These are phyloP conservation scores for Tilletia indica DNA, from an alignment of 1,284 basidiomycete genomes.

Conservation along the genomic window DNA sequence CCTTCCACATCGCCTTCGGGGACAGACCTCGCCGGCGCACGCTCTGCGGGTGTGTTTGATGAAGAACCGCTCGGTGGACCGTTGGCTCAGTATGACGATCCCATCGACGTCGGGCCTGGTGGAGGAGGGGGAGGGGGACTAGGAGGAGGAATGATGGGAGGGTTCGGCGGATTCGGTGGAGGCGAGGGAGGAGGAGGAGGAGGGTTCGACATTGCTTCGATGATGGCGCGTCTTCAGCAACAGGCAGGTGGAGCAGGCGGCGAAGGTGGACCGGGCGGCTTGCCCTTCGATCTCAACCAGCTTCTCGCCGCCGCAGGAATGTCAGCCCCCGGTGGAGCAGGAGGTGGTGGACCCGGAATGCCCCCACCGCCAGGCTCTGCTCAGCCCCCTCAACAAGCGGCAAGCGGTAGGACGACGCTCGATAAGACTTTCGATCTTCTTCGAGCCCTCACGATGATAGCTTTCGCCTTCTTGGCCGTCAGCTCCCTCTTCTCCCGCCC, in stretches of 20 bases:
- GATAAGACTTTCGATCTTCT: conserved; percentile 18
- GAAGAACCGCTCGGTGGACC: neutral
- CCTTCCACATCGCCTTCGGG: conserved; percentile 26
- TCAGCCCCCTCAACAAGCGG: neutral
- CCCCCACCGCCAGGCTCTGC: neutral
- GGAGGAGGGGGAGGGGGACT: neutral
- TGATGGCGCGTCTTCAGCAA: conserved; percentile 12
- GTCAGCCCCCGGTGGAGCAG: neutral
- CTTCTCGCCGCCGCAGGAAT: conserved; percentile 10
- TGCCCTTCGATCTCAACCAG: conserved; percentile 17
- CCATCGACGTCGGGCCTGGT: neutral
- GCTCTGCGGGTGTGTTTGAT: neutral
- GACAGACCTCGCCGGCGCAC: neutral
- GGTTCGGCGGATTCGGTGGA: neutral
- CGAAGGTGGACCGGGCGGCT: neutral
- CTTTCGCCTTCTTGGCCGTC: conserved; percentile 5
- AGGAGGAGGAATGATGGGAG: neutral
- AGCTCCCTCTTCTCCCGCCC: conserved; percentile 18
- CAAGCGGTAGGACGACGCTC: neutral
- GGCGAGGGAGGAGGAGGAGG: neutral
- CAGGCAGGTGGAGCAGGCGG: neutral
- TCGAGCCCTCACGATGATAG: conserved; percentile 6
- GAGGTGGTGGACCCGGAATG: neutral
- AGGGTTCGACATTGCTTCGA: neutral
- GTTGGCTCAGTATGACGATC: neutral